These are phyloP conservation scores for Rehmannia glutinosa DNA, from an alignment of 257 asterid species.

Conservation along the genomic window DNA sequence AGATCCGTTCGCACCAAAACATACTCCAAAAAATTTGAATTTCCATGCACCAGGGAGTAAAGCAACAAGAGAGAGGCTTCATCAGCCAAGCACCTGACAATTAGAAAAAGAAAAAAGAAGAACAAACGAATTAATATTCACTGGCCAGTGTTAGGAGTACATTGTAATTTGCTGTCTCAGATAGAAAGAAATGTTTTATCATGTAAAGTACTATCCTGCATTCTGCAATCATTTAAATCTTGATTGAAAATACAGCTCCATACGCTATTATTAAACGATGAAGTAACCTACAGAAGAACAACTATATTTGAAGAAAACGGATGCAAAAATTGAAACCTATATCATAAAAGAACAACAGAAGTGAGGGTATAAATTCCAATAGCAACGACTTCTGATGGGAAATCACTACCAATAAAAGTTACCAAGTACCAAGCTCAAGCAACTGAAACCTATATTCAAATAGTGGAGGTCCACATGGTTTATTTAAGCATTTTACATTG, in stretches of 20 bases:
- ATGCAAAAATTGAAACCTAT: conserved; percentile 2
- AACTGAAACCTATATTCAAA: conserved; percentile 2
- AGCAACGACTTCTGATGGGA: conserved; percentile 10
- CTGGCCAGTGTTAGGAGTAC: background rate
- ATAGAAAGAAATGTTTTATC: background rate
- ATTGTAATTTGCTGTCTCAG: background rate
- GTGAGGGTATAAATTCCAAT: too few species aligned
- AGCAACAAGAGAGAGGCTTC: conserved; percentile 84
- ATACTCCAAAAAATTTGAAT: conserved; percentile 77
- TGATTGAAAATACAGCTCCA: background rate
- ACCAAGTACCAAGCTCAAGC: background rate
- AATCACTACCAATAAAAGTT: background rate
- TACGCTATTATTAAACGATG: background rate
- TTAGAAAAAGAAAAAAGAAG: background rate
- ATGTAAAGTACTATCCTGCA: background rate
- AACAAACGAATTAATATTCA: background rate
- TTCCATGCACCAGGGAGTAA: conserved; percentile 84
- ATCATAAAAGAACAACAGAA: background rate
- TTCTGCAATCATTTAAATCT: background rate
- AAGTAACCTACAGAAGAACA: background rate
- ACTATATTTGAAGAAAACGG: background rate
- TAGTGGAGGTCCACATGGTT: background rate
- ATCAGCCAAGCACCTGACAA: conserved; percentile 76
- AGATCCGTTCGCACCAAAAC: too few species aligned
- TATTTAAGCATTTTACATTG: conserved; percentile 6